Conservation (phyloP, 148 eudicot genomes). For the Amaranthus palmeri region DNA sequence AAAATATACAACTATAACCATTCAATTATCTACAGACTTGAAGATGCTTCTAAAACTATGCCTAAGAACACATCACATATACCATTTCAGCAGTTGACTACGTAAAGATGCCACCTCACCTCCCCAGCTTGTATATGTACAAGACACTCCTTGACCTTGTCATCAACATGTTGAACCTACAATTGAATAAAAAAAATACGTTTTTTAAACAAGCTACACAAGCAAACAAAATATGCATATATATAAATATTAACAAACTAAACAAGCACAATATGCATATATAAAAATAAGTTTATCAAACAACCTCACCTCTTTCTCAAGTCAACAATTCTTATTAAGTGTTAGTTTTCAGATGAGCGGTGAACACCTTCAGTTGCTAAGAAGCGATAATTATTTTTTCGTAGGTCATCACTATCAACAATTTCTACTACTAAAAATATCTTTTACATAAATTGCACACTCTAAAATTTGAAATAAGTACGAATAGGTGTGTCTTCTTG, state of each 20-base stretch:
- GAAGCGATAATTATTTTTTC: not conserved
- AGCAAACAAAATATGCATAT: not conserved
- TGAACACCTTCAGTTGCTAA: not conserved
- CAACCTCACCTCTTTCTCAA: not conserved
- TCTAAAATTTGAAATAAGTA: not conserved
- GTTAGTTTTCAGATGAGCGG: not conserved
- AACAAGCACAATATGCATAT: too few relatives aligned
- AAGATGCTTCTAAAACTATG: not conserved
- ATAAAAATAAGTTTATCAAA: not conserved
- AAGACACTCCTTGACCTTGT: slow-evolving; percentile 58
- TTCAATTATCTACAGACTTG: not conserved
- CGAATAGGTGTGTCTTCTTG: not conserved
- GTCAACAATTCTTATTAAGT: not conserved
- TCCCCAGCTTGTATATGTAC: slow-evolving; percentile 54
- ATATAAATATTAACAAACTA: not conserved
- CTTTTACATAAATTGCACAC: not conserved
- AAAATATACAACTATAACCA: not conserved
- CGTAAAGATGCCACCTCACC: slow-evolving; percentile 30
- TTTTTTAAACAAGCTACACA: not conserved
- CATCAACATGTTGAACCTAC: slow-evolving; percentile 55
- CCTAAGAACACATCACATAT: not conserved
- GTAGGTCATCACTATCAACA: not conserved
- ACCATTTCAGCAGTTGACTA: not conserved
- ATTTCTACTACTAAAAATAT: not conserved
- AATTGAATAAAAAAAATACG: slow-evolving; percentile 13